These are phyloP conservation scores for Gliomastix tumulicola DNA, from an alignment of 2,329 filamentous ascomycete species.

Conservation along the genomic window DNA sequence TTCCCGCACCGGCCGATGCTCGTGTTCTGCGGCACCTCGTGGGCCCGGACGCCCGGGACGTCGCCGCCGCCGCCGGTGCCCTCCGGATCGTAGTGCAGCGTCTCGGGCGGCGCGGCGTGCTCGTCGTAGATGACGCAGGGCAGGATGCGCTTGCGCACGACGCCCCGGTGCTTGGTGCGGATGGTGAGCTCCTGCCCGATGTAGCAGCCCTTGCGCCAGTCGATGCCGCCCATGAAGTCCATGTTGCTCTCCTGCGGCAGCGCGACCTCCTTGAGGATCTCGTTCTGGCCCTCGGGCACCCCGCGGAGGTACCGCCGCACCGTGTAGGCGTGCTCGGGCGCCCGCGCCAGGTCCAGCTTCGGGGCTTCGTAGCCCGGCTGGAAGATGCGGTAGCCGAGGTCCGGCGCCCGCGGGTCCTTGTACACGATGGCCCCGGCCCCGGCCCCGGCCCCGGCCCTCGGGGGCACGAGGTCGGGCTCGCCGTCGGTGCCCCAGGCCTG, in stretches of 20 bases:
- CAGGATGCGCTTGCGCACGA: conserved; percentile 84
- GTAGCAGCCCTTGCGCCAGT: conserved; percentile 96
- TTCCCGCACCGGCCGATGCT: conserved; percentile 45
- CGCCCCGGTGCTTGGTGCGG: conserved; percentile 86
- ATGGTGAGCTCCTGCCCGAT: conserved; percentile 96
- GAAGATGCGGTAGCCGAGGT: conserved; percentile 45
- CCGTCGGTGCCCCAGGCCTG: conserved; percentile 60
- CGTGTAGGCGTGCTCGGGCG: conserved; percentile 57
- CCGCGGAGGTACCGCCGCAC: conserved; percentile 73
- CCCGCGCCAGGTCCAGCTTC: conserved; percentile 34
- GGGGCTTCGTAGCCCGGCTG: conserved; percentile 19
- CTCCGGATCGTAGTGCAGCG: conserved; percentile 39
- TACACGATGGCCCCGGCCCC: conserved; percentile 22
- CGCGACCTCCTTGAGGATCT: conserved; percentile 64
- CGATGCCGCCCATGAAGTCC: conserved; percentile 77
- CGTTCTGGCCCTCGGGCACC: conserved; percentile 75
- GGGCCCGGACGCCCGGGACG: conserved; percentile 21
- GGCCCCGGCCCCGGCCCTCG: not conserved
- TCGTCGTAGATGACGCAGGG: conserved; percentile 67
- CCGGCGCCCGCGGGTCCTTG: conserved; percentile 46
- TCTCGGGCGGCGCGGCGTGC: conserved; percentile 25
- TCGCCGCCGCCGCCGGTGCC: conserved; percentile 10
- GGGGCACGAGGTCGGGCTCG: conserved; percentile 1
- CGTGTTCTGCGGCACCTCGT: conserved; percentile 33
- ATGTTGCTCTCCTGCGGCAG: conserved; percentile 87